These are phyloP conservation scores for Fusarium anthophilum DNA, from an alignment of 2,329 filamentous ascomycete genomes.

Conservation along the genomic window DNA sequence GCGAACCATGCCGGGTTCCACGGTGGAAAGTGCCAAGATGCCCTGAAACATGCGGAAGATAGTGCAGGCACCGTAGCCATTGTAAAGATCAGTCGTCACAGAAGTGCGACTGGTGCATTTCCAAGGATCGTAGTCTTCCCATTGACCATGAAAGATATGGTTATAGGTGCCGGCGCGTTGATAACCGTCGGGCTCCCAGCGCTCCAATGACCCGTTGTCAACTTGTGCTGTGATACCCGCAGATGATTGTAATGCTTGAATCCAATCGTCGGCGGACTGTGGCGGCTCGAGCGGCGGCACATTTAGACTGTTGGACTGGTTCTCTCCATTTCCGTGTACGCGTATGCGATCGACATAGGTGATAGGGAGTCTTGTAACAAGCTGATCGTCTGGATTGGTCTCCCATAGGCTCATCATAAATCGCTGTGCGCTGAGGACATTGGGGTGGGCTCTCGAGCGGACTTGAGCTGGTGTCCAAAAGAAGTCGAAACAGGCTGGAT, in stretches of 20 bases:
- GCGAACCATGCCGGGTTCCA: constrained; percentile 74
- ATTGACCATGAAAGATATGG: constrained; percentile 61
- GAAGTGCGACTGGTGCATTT: constrained; percentile 62
- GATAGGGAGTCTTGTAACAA: constrained; percentile 69
- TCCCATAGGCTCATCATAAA: constrained; percentile 77
- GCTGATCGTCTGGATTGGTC: constrained; percentile 60
- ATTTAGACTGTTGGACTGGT: constrained; percentile 30
- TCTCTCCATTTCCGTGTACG: constrained; percentile 63
- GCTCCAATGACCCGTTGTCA: constrained; percentile 75
- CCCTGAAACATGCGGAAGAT: constrained; percentile 70
- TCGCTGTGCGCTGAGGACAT: constrained; percentile 69
- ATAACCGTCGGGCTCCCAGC: constrained; percentile 77
- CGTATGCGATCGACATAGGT: constrained; percentile 76
- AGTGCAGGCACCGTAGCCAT: constrained; percentile 65
- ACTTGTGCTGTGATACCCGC: constrained; percentile 70
- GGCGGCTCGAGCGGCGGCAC: constrained; percentile 39
- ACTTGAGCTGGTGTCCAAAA: constrained; percentile 79
- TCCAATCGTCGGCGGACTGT: constrained; percentile 51
- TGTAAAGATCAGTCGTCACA: constrained; percentile 66
- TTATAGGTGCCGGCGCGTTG: constrained; percentile 66
- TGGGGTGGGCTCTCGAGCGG: constrained; percentile 72
- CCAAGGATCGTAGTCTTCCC: constrained; percentile 67
- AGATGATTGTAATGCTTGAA: constrained; percentile 54
- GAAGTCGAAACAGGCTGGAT: constrained; percentile 76
- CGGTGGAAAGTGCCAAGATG: constrained; percentile 62